Percentiles rank a stretch among this genome's conserved stretches.
These are phyloP conservation scores for Aspergillus fischeri DNA, from an alignment of 2,329 filamentous ascomycete species.

Conservation along the genomic window DNA sequence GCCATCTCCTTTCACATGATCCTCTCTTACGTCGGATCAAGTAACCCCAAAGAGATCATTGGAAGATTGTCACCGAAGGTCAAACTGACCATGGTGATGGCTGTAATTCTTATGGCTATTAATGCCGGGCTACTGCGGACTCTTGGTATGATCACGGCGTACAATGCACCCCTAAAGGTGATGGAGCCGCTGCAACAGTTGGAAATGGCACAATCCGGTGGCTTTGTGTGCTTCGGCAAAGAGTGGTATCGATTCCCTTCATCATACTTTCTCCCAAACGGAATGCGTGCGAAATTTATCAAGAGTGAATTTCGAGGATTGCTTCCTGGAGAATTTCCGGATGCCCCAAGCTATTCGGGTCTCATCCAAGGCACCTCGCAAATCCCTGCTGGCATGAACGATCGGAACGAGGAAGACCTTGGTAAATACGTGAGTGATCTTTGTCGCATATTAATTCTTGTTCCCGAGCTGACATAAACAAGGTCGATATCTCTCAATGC, in stretches of 20 bases:
- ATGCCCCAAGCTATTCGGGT: conserved; percentile 65
- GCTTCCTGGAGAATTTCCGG: conserved; percentile 83
- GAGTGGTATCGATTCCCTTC: conserved; percentile 98
- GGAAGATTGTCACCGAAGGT: conserved; percentile 69
- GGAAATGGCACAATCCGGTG: conserved; percentile 55
- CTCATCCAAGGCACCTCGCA: conserved; percentile 81
- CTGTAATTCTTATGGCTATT: conserved; percentile 60
- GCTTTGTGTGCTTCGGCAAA: conserved; percentile 83
- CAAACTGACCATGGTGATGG: conserved; percentile 63
- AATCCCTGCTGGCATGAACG: conserved; percentile 81
- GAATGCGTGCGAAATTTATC: conserved; percentile 82
- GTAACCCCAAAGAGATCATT: conserved; percentile 61
- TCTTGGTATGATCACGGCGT: conserved; percentile 73
- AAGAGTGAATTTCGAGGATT: conserved; percentile 86
- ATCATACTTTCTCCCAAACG: conserved; percentile 82
- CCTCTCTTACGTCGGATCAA: conserved; percentile 68
- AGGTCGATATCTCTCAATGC: conserved; percentile 69
- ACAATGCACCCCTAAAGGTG: conserved; percentile 72
- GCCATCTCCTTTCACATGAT: conserved; percentile 79
- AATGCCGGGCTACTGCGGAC: conserved; percentile 67
- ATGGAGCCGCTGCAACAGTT: conserved; percentile 46
- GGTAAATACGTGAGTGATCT: conserved; percentile 69
- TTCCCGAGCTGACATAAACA: conserved; percentile 8
- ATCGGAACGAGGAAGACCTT: conserved; percentile 79
- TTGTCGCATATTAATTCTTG: background rate